Evolutionary conservation across 345 rosid genomes (phyloP), one percentile per base, ranked within the genome.

Genomic region (Carallia brachiata): DNA sequence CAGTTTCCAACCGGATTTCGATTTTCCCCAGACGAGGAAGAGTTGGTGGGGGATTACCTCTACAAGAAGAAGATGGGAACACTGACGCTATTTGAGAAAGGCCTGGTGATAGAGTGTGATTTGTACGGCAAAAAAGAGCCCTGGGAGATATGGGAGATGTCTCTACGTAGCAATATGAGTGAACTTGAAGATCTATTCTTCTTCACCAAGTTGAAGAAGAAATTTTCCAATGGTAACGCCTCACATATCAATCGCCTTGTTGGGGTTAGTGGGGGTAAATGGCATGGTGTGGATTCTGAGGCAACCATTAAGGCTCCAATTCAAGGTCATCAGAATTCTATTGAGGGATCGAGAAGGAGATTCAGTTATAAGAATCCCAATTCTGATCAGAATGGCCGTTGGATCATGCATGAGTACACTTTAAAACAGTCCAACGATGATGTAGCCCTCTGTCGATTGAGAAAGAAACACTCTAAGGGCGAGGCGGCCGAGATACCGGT

Each of bases 351-450:
- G 6, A 56, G 60, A 30, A 56, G n/a, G 60, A 56, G 60, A 30
- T 56, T 56, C 32, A 56, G 34, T 15, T 56, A 56, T 30, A 56
- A 56, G 60, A 56, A 56, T 30, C 60, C 60, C 60, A 56, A 56
- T 56, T 56, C 60, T 13, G 28, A 4, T 6, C 60, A 56, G 34
- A 56, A 56, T 56, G 60, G 60, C 15, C 28, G 28, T 7, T 56
- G 60, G 60, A 56, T 56, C 28, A 23, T 56, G 60, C 60, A 56
- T 9, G 60, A 56, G 27, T 56, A 27, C 60, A 56, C 15, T 4
- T 8, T 56, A 56, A 44, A 4, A 44, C 16, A 30, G 6, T 27
- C 32, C 32, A 56, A 27, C 4, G 31, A 30, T 30, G 28, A 19
- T 19, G 60, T 23, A 30, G 16, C 50, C 50, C 60, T 56, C 60